Conservation (phyloP, 129 eudicot species). For the Ambrosia trifida region DNA sequence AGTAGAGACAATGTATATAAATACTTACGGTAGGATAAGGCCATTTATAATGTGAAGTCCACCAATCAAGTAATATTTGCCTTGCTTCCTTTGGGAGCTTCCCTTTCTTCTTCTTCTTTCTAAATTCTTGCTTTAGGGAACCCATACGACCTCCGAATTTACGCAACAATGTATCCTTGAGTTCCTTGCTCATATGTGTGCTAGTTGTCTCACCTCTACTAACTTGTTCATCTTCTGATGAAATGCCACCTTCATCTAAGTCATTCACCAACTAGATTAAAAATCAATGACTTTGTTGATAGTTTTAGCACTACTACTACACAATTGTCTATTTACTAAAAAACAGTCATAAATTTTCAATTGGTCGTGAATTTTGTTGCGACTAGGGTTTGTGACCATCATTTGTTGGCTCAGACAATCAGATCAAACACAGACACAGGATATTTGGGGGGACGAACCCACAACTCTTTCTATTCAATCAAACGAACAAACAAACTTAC, state of each 20-base stretch:
- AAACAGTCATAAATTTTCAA: too few species aligned
- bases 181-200: conserved; percentile 55
- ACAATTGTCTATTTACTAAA: too few species aligned
- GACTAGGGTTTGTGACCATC: too few species aligned
- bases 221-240: conserved; percentile 67
- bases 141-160: conserved; percentile 75
- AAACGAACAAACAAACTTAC: too few species aligned
- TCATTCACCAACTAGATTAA: neutral
- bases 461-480: too few species aligned
- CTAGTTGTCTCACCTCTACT: conserved; percentile 55
- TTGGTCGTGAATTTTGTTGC: too few species aligned
- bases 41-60: conserved; percentile 86
- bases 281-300: neutral
- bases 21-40: conserved; percentile 89
- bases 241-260: conserved; percentile 38
- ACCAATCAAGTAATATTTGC: conserved; percentile 80
- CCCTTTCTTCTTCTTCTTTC: conserved; percentile 85
- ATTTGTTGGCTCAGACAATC: too few species aligned
- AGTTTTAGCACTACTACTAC: too few species aligned
- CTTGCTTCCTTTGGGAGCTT: conserved; percentile 92
- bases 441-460: too few species aligned
- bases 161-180: conserved; percentile 65
- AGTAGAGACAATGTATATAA: neutral
- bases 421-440: too few species aligned
- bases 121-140: conserved; percentile 57